Conservation (phyloP, 768 basidiomycete species). For the Mycena latifolia region DNA sequence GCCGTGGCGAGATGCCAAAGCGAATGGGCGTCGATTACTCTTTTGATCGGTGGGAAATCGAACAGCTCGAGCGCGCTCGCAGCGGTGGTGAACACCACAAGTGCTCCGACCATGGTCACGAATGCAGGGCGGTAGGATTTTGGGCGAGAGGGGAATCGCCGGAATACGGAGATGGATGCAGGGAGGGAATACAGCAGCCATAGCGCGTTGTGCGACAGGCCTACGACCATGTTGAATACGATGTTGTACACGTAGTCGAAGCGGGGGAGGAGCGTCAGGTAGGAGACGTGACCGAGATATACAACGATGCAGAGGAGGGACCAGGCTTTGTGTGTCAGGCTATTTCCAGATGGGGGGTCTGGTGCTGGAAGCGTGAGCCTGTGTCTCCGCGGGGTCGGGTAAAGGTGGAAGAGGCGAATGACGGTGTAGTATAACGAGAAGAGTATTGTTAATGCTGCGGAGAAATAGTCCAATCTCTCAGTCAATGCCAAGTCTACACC, state of each 20-base stretch:
- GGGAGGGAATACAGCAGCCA: conserved; percentile 85
- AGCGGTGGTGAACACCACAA: conserved; percentile 77
- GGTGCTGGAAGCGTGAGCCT: conserved; percentile 43
- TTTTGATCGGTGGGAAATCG: conserved; percentile 87
- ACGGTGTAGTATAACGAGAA: conserved; percentile 84
- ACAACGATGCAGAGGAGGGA: conserved; percentile 63
- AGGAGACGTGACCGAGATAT: conserved; percentile 81
- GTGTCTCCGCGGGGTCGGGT: conserved; percentile 53
- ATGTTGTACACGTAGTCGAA: conserved; percentile 98
- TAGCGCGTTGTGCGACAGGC: conserved; percentile 81
- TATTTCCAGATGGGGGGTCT: conserved; percentile 34
- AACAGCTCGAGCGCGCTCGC: conserved; percentile 88
- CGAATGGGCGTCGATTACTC: conserved; percentile 90
- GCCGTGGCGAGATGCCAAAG: conserved; percentile 93
- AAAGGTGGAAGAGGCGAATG: conserved; percentile 83
- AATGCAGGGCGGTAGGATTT: conserved; percentile 71
- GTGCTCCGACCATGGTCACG: conserved; percentile 64
- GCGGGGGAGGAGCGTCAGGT: conserved; percentile 79
- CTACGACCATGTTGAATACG: conserved; percentile 81
- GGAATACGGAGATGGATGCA: conserved; percentile 57
- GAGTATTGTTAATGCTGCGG: conserved; percentile 87
- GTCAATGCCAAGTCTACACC: conserved; percentile 81
- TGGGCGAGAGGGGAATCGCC: conserved; percentile 66
- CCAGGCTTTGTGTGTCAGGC: conserved; percentile 52
- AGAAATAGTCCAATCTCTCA: conserved; percentile 96